phyloP scores from a whole-genome alignment of 257 asterid genomes.

The Scutellaria baicalensis region DNA sequence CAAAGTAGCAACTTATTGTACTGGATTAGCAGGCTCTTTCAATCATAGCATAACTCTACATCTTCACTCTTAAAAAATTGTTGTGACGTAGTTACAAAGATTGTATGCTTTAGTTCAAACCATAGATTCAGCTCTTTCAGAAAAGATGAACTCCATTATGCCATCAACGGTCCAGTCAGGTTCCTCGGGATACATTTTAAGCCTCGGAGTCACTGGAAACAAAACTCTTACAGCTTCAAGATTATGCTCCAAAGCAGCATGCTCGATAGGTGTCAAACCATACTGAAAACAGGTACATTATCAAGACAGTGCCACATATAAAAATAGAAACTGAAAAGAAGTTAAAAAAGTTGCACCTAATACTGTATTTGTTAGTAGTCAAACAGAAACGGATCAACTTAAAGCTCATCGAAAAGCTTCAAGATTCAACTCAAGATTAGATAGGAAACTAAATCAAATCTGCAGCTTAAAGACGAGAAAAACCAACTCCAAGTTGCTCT shows the following conservation, averaged over 20 bases:
- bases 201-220: conserved; percentile 18
- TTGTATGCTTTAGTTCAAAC: background rate
- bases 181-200: conserved; percentile 10
- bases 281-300: conserved; percentile 3
- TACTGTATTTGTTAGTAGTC: background rate
- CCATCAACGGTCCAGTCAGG: conserved; percentile 26
- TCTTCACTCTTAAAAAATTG: too few relatives aligned
- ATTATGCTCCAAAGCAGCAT: conserved; percentile 3
- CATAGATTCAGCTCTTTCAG: conserved; percentile 14
- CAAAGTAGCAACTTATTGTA: too few relatives aligned
- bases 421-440: background rate
- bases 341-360: background rate
- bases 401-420: background rate
- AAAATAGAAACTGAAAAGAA: background rate
- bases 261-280: conserved; percentile 4
- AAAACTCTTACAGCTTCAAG: conserved; percentile 4
- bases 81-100: too few relatives aligned
- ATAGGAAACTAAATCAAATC: background rate
- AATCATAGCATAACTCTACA: too few relatives aligned
- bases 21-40: too few relatives aligned
- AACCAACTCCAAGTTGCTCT: too few relatives aligned
- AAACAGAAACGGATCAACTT: background rate
- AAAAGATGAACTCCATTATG: background rate
- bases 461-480: background rate
- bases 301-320: background rate